Base-by-base conservation (phyloP, 108 stramenopile genomes). In the Nitzschia sp. region DNA sequence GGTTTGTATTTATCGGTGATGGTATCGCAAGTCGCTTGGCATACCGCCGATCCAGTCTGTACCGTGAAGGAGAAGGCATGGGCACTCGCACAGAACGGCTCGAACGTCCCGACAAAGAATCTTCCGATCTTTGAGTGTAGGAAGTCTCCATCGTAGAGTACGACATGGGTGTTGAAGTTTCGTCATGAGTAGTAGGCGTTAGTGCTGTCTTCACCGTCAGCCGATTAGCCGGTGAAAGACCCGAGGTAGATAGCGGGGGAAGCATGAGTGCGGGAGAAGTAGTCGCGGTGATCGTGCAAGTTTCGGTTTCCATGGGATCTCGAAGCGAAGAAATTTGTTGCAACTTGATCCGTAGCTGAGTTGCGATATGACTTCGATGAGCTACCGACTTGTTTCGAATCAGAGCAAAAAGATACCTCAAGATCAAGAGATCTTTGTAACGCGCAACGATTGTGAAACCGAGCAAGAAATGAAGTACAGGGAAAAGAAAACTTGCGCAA, bases 21-120 rank as follows among this genome's bases (percentile, higher is more conserved):
- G 71, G 61, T 54, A 51, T 23, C 9, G 71, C 51, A 6, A 86
- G 46, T 36, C 85, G 38, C 27, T 80, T 77, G 4, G 85, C 79
- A 69, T 86, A 86, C 28, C 76, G 85, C 11, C 74, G 69, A 72
- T 86, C 82, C 28, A 86, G 53, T 27, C 85, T 59, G 2, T 77
- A 64, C 8, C 85, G 73, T 15, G 73, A 64, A 18, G 85, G 85
- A 3, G 85, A 86, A 0, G 85, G 82, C 19, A 71, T 25, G 1
- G 76, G 36, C 5, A 74, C 26, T 21, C 66, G 68, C 1, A 61
- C 34, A 21, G 68, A 66, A 25, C 34, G 33, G 29, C 26, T 46
- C 29, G 59, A 48, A 25, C 34, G 26, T 13, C 34, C 34, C 1
- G 61, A 24, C 49, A 66, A 68, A 15, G 59, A 59, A 23, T 46